phyloP scores from a whole-genome alignment of 1,284 basidiomycete species.

The Cryptococcus deneoformans region DNA sequence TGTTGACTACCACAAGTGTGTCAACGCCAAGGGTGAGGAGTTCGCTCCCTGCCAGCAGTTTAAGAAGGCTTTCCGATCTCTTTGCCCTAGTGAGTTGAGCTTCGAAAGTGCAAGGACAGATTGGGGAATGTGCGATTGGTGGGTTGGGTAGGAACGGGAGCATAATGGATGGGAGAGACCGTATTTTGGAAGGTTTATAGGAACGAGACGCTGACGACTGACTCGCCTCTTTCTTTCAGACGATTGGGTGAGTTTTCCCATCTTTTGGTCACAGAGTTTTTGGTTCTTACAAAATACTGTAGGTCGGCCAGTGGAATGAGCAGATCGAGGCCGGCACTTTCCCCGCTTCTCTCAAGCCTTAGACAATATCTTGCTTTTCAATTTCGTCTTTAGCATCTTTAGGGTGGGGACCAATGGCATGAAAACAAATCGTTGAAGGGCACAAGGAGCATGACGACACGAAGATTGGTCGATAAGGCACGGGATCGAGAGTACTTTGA shows the following conservation, averaged over 20 bases:
- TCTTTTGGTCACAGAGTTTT: too few species aligned
- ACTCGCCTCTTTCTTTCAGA: conserved; percentile 52
- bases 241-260: conserved; percentile 56
- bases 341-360: conserved; percentile 82
- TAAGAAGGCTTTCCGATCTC: conserved; percentile 91
- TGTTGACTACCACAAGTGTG: conserved; percentile 96
- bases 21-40: conserved; percentile 96
- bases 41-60: conserved; percentile 99
- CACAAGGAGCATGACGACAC: too few species aligned
- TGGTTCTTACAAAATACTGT: too few species aligned
- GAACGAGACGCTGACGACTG: too few species aligned
- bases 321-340: conserved; percentile 89
- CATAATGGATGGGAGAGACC: too few species aligned
- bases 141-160: background rate
- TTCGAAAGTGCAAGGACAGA: background rate
- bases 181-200: too few species aligned
- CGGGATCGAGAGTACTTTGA: too few species aligned
- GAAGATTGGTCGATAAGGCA: too few species aligned
- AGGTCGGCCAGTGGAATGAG: conserved; percentile 83
- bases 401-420: too few species aligned
- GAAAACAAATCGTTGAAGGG: too few species aligned
- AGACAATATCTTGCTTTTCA: conserved; percentile 11
- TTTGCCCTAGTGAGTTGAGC: conserved; percentile 88
- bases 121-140: background rate
- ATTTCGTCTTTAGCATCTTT: background rate